Conservation (phyloP, 2,329 filamentous ascomycete genomes). For the Verticillium isaacii region DNA sequence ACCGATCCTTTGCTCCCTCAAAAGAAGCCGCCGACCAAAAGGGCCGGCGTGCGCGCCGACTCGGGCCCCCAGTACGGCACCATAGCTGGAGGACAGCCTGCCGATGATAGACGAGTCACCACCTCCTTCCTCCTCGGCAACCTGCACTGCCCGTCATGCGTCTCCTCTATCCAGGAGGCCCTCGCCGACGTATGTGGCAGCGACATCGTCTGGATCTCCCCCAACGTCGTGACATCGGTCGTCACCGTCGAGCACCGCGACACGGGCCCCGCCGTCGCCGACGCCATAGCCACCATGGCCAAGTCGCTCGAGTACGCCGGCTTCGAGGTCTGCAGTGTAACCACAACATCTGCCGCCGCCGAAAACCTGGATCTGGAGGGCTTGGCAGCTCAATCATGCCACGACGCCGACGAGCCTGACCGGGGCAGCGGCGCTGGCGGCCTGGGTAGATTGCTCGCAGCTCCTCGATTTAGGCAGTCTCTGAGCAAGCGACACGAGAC, state of each 20-base stretch:
- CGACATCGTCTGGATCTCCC: constrained; percentile 55
- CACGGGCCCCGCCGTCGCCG: constrained; percentile 26
- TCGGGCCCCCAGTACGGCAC: neutral
- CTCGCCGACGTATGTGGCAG: constrained; percentile 41
- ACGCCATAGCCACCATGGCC: constrained; percentile 36
- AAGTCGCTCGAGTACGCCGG: constrained; percentile 49
- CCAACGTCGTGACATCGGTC: constrained; percentile 67
- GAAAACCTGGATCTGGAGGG: constrained; percentile 18
- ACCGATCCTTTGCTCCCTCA: neutral
- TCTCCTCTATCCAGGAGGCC: constrained; percentile 58
- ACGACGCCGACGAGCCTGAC: constrained; percentile 13
- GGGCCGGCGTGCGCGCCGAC: neutral
- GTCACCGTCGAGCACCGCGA: constrained; percentile 55
- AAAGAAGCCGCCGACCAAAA: neutral
- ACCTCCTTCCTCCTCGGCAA: constrained; percentile 67
- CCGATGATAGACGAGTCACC: constrained; percentile 22
- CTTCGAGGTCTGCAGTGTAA: constrained; percentile 52
- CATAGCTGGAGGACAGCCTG: neutral
- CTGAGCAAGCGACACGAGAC: constrained; percentile 12
- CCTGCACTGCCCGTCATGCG: constrained; percentile 74
- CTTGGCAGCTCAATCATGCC: constrained; percentile 2
- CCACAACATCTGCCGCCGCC: constrained; percentile 27
- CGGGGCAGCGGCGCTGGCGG: constrained; percentile 14
- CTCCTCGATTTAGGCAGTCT: constrained; percentile 6
- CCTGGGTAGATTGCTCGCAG: constrained; percentile 21